These are phyloP conservation scores for Starmerella stellata DNA, from an alignment of 805 yeast genomes.

Conservation along the genomic window DNA sequence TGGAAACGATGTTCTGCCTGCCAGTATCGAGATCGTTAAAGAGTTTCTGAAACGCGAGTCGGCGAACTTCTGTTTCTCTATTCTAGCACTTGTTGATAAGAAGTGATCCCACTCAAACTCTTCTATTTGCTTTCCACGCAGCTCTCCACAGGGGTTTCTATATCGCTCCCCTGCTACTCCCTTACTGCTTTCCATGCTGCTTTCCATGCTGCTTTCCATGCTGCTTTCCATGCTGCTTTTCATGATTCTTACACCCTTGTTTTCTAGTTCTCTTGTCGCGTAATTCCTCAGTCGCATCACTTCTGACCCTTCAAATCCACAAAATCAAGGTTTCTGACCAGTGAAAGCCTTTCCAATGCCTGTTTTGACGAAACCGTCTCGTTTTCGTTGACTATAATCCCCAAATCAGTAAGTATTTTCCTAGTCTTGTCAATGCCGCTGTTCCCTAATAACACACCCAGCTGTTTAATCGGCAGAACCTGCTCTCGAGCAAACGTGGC, in stretches of 20 bases:
- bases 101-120: background rate
- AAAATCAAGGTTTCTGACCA: slow-evolving; percentile 22
- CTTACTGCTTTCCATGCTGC: too few relatives aligned
- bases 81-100: slow-evolving; percentile 37
- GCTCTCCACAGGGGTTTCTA: too few relatives aligned
- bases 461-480: slow-evolving; percentile 1
- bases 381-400: background rate
- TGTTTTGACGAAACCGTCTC: background rate
- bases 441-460: slow-evolving; percentile 2
- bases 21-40: slow-evolving; percentile 39
- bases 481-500: slow-evolving; percentile 5
- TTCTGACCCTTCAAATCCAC: slow-evolving; percentile 84
- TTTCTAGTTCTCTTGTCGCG: background rate
- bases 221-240: too few relatives aligned
- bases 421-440: background rate
- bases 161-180: too few relatives aligned
- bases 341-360: background rate
- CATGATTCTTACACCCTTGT: too few relatives aligned
- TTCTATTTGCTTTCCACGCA: too few relatives aligned
- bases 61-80: slow-evolving; percentile 35
- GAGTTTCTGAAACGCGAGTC: slow-evolving; percentile 39
- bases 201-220: too few relatives aligned
- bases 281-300: slow-evolving; percentile 7
- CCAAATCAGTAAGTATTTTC: slow-evolving; percentile 1
- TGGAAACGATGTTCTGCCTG: slow-evolving; percentile 29